Evolutionary conservation across 2,329 filamentous ascomycete genomes (phyloP).

Genomic region (Elsinoe australis): DNA sequence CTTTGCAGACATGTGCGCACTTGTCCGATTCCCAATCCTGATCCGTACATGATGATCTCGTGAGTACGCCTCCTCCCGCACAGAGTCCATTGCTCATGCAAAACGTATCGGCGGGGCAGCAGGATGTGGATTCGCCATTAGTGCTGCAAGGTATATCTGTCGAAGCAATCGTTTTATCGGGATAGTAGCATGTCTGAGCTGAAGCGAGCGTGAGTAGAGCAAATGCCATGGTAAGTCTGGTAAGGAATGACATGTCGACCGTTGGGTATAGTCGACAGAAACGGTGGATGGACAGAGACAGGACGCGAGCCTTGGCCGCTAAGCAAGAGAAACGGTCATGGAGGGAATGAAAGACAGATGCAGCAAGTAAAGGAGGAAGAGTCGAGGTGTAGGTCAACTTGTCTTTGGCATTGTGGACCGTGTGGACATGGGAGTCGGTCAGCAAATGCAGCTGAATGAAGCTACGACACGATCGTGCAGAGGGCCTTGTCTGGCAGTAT

Average conservation of each 20-base stretch:
- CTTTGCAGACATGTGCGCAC: constrained; percentile 27
- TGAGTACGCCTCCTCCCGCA: constrained; percentile 26
- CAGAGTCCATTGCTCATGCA: constrained; percentile 30
- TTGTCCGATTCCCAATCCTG: constrained; percentile 26
- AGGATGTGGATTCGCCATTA: constrained; percentile 22
- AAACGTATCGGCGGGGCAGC: constrained; percentile 26
- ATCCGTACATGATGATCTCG: constrained; percentile 29
- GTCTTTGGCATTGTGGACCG: constrained; percentile 8
- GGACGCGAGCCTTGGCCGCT: not conserved
- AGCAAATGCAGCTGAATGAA: not conserved
- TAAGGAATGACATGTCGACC: constrained; percentile 14
- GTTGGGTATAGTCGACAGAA: constrained; percentile 9
- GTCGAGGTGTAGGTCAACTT: not conserved
- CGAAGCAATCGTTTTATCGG: constrained; percentile 24
- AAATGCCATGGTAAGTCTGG: not conserved
- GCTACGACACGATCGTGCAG: not conserved
- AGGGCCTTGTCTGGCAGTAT: constrained; percentile 1
- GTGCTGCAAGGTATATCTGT: constrained; percentile 24
- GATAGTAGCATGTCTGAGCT: constrained; percentile 27
- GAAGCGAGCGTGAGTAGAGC: constrained; percentile 17
- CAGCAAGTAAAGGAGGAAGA: constrained; percentile 3
- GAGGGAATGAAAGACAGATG: constrained; percentile 7
- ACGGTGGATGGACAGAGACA: not conserved
- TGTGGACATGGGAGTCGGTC: not conserved
- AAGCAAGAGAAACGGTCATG: constrained; percentile 9